Evolutionary conservation across 805 yeast genomes (phyloP), one percentile per base, ranked within the genome.

Genomic region (Kregervanrija delftensis): DNA sequence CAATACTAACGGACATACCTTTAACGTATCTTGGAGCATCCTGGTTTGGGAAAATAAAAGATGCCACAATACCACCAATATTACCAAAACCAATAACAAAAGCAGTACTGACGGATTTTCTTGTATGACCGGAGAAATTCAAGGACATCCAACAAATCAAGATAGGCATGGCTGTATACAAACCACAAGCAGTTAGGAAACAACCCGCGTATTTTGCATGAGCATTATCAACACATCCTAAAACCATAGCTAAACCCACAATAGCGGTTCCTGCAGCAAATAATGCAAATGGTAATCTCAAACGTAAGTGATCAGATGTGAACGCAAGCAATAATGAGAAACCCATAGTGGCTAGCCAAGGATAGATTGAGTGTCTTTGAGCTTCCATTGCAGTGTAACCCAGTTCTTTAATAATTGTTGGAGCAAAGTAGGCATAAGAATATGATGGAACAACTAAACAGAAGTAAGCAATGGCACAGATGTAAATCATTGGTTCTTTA

Each of bases 321-420:
- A 69, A 64, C 0, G 95, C 91, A 11, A 75, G 51, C 5, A 75
- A 55, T 64, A 81, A 79, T 34, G 82, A 75, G 30, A 73, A 66
- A 9, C 83, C 88, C 58, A 87, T 84, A 0, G 95, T 85, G 30
- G 73, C 67, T 40, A 86, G 69, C 90, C 95, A 87, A 13, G 95
- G 95, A 53, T 87, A 88, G 41, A 88, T 86, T 0, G 95, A 83
- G 65, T 81, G 82, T 46, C 82, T 75, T 63, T 87, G 87, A 11
- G 95, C 91, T 45, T 75, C 69, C 54, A 79, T 83, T 5, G 86
- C 81, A 1, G 87, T 72, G 68, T 81, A 73, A 16, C 84, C 83
- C 66, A 83, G 69, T 35, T 73, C 62, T 41, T 66, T 68, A 57
- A 83, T 79, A 57, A 83, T 81, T 33, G 83, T 69, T 37, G 86